Conservation (phyloP, 2,329 filamentous ascomycete species). For the Fusarium poae region DNA sequence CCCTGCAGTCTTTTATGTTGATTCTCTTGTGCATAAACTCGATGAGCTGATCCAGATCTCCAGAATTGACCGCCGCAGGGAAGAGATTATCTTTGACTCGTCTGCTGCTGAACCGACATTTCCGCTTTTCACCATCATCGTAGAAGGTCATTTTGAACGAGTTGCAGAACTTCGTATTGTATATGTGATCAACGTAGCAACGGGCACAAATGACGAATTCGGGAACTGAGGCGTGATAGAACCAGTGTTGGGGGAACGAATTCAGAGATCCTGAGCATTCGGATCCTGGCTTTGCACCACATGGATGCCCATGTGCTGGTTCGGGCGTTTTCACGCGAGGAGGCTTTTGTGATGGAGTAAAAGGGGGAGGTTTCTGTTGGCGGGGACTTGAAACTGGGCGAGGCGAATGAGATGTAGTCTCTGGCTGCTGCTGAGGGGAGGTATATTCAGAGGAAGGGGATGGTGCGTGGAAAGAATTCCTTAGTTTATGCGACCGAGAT, state of each 20-base stretch:
- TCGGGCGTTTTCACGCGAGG: slow-evolving; percentile 33
- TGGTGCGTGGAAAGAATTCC: background rate
- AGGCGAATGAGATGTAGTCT: background rate
- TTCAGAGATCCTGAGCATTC: slow-evolving; percentile 48
- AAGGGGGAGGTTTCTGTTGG: background rate
- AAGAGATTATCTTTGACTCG: slow-evolving; percentile 53
- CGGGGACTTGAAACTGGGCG: background rate
- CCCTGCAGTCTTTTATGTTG: slow-evolving; percentile 34
- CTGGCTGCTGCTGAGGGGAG: background rate
- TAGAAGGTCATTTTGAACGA: slow-evolving; percentile 45
- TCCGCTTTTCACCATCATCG: slow-evolving; percentile 48
- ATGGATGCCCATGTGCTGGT: slow-evolving; percentile 28
- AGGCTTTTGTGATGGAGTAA: background rate
- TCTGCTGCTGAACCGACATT: slow-evolving; percentile 54
- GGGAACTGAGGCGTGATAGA: slow-evolving; percentile 52
- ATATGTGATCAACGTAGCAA: slow-evolving; percentile 57
- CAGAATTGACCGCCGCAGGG: slow-evolving; percentile 46
- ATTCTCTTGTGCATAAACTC: slow-evolving; percentile 50
- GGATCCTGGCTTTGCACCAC: slow-evolving; percentile 36
- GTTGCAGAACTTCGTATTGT: slow-evolving; percentile 47
- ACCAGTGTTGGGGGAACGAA: slow-evolving; percentile 54
- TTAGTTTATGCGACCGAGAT: background rate
- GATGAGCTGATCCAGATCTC: slow-evolving; percentile 47
- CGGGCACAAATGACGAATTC: slow-evolving; percentile 54
- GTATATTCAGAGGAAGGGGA: background rate